These are phyloP conservation scores for Ceratorhiza oryzae-sativae DNA, from an alignment of 1,284 basidiomycete species.

Conservation along the genomic window DNA sequence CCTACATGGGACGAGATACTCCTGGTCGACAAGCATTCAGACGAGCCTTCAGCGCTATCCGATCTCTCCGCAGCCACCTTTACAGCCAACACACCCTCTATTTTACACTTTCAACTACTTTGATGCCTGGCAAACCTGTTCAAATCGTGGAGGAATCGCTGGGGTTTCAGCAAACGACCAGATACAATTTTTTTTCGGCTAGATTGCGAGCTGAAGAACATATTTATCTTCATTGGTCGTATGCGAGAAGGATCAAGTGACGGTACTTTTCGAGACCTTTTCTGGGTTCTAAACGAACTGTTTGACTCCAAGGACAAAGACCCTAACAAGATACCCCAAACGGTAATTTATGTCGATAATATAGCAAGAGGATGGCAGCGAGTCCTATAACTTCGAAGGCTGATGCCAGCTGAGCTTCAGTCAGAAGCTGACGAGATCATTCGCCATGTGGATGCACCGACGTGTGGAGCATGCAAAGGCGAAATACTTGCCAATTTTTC, in stretches of 20 bases:
- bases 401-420: background rate
- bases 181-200: background rate
- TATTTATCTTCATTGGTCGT: background rate
- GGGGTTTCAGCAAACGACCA: background rate
- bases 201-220: background rate
- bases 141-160: background rate
- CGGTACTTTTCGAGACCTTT: background rate
- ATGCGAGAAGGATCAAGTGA: background rate
- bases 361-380: background rate
- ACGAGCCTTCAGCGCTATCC: background rate
- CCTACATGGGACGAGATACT: background rate
- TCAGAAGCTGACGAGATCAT: background rate
- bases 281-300: background rate
- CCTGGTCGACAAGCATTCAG: background rate
- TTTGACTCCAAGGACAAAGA: background rate
- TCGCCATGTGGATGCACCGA: background rate
- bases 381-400: background rate
- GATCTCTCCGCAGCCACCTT: background rate
- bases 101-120: background rate
- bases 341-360: background rate
- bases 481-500: background rate
- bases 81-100: background rate
- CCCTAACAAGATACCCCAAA: background rate
- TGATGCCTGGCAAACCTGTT: background rate
- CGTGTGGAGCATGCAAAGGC: background rate